These are phyloP conservation scores for Trichopus zeylanicus DNA, from an alignment of 116 monocot species.

Conservation along the genomic window DNA sequence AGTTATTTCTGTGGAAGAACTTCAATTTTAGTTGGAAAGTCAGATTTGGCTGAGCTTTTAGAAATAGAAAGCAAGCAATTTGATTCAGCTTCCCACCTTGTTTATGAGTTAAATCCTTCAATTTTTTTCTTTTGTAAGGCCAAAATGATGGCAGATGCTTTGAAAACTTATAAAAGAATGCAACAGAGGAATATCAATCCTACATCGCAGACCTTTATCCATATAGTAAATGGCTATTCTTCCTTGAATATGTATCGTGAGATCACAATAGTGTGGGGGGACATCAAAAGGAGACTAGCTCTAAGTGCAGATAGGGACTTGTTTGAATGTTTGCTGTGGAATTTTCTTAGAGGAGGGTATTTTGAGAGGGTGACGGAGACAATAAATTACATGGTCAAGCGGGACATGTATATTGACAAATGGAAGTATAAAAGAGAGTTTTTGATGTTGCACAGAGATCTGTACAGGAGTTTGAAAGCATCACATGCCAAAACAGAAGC, in stretches of 20 bases:
- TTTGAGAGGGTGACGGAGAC: constrained; percentile 80
- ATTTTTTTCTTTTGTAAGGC: constrained; percentile 85
- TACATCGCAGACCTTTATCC: constrained; percentile 48
- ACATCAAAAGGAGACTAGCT: constrained; percentile 49
- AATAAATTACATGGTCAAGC: constrained; percentile 44
- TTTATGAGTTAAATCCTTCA: constrained; percentile 72
- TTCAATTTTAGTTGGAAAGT: constrained; percentile 9
- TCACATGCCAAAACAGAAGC: constrained; percentile 52
- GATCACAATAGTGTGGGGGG: constrained; percentile 83
- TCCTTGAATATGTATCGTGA: constrained; percentile 72
- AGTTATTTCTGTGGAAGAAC: background rate
- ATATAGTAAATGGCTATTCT: constrained; percentile 66
- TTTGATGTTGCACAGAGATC: constrained; percentile 59
- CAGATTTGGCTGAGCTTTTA: constrained; percentile 32
- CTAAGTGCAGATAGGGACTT: constrained; percentile 49
- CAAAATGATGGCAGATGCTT: constrained; percentile 87
- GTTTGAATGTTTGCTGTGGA: constrained; percentile 58
- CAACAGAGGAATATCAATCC: constrained; percentile 45
- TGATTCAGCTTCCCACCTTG: constrained; percentile 13
- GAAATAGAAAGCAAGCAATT: constrained; percentile 31
- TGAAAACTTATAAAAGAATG: constrained; percentile 65
- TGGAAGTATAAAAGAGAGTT: constrained; percentile 77
- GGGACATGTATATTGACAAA: constrained; percentile 54
- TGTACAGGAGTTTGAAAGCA: constrained; percentile 54
- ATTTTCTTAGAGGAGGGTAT: constrained; percentile 83